Base-by-base conservation (phyloP, 768 basidiomycete species). In the Tricholoma hemisulphureum region DNA sequence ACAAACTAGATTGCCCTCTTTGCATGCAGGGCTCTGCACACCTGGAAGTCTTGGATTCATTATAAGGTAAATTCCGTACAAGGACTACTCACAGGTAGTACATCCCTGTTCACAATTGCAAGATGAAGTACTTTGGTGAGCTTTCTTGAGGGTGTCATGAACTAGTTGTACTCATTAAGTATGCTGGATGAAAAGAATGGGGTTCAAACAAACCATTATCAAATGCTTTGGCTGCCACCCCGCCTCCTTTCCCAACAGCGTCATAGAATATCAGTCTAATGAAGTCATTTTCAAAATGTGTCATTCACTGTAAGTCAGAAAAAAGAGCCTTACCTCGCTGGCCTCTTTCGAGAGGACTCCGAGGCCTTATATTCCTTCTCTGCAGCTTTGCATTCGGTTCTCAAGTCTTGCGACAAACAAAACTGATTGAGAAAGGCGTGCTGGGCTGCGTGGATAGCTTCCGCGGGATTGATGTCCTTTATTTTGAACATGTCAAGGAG, bases 371-470 rank as follows among this genome's bases (percentile, higher is more conserved):
- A 85, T 71, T 91, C 90, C 67, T 91, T 92, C 67, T 89, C 85
- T 3, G 83, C 73, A 0, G 83, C 83, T 68, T 91, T 92, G 74
- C 94, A 95, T 67, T 95, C 94, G 2, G 93, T 94, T 58, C 76
- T 80, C 31, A 95, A 69, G 56, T 93, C 91, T 28, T 78, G 75
- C 0, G 83, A 80, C 61, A 94, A 73, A 4, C 83, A 75, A 63
- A 92, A 93, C 39, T 83, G 81, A 64, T 92, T 93, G 60, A 95
- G 72, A 63, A 94, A 80, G 0, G 91, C 91, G 67, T 96, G 94
- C 62, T 87, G 79, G 2, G 93, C 93, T 4, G 91, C 82, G 66
- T 96, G 93, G 49, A 95, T 92, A 0, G 87, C 89, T 50, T 83
- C 93, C 0, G 93, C 91, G 1, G 85, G 79, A 58, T 86, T 83